Base-by-base conservation (phyloP, 208 protist species). In the Naegleria lovaniensis region DNA sequence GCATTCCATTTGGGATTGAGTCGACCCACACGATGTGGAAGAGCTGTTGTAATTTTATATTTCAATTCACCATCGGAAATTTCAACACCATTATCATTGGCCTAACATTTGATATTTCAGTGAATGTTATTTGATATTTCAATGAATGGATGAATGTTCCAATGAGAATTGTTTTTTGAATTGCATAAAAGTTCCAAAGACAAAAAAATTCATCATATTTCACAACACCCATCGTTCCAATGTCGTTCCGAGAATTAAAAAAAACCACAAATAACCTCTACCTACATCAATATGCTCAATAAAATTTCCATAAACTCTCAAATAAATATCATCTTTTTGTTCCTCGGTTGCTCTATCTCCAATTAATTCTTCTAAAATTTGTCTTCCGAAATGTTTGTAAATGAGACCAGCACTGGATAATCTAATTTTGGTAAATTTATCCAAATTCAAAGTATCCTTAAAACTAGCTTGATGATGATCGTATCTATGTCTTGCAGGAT, bases 391-490 rank as follows among this genome's bases (percentile, higher is more conserved):
- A 93, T 99, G 97, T 91, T 95, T 96, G 92, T 98, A 99, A 85
- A 99, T 93, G 41, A 99, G 93, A 29, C 98, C 98, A 3, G 97
- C 96, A 41, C 95, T 97, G 41, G 95, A 97, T 13, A 98, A 93
- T 43, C 96, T 97, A 36, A 95, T 98, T 36, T 95, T 92, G 91
- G 96, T 96, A 15, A 90, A 92, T 79, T 95, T 94, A 38, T 39
- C 43, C 67, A 91, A 93, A 39, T 91, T 94, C 94, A 98, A 98
- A 5, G 94, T 98, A 38, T 94, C 95, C n/a, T 95, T 94, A 92
- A 99, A 99, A 38, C 92, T 94, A 16, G 92, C 91, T 94, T 99
- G 98, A 92, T 99, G 98, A 93, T 99, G 98, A 92, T 99, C 98
- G 91, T 95, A 99, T 90, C 95, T 95, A 43, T 94, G 88, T 25